Evolutionary conservation across 2,329 filamentous ascomycete genomes (phyloP).

Genomic region (Curvularia eragrostidis): DNA sequence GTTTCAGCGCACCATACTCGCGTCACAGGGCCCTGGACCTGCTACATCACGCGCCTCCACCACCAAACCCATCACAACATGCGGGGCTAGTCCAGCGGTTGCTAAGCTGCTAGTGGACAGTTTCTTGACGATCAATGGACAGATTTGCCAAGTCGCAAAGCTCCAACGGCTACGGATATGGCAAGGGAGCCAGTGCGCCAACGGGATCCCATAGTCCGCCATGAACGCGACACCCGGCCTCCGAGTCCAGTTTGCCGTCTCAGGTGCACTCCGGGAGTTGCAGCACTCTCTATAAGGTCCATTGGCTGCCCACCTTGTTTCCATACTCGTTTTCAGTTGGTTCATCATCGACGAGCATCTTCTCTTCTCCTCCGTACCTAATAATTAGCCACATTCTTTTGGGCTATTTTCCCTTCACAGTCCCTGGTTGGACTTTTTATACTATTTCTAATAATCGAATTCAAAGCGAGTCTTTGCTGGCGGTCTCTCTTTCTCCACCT

Average conservation of each 20-base stretch:
- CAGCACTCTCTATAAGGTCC: conserved; percentile 46
- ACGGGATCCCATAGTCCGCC: conserved; percentile 44
- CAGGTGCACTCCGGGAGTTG: conserved; percentile 44
- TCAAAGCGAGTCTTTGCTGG: conserved; percentile 51
- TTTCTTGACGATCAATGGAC: conserved; percentile 40
- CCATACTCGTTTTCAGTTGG: conserved; percentile 47
- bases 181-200: conserved; percentile 39
- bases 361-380: conserved; percentile 44
- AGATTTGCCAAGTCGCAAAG: conserved; percentile 40
- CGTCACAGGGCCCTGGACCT: conserved; percentile 49
- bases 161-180: conserved; percentile 42
- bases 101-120: conserved; percentile 34
- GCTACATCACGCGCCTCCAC: conserved; percentile 47
- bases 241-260: conserved; percentile 49
- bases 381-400: conserved; percentile 48
- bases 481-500: conserved; percentile 33
- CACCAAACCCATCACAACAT: conserved; percentile 34
- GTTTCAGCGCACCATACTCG: conserved; percentile 46
- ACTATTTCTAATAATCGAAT: conserved; percentile 46
- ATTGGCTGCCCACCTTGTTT: conserved; percentile 49
- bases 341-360: conserved; percentile 45
- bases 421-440: conserved; percentile 51
- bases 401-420: conserved; percentile 42
- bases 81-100: conserved; percentile 36
- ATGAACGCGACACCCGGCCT: conserved; percentile 45